Evolutionary conservation across 1,284 basidiomycete species (phyloP).

Genomic region (Cerrena zonata): DNA sequence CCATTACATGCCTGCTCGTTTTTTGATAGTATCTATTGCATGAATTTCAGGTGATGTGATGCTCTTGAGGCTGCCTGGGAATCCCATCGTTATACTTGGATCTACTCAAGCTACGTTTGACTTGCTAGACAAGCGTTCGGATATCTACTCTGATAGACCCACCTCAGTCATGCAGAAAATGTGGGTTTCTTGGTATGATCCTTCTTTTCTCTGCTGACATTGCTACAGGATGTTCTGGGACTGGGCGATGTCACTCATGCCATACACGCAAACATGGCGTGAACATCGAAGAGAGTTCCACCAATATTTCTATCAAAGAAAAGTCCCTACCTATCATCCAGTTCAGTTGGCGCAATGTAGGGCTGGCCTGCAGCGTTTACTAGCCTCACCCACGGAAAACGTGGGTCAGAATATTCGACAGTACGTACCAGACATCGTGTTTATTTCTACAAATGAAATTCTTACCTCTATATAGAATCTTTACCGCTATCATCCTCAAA

Average conservation of each 20-base stretch:
- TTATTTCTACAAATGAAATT: not conserved
- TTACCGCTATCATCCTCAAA: conserved; percentile 14
- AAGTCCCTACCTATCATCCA: not conserved
- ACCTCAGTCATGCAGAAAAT: conserved; percentile 27
- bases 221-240: conserved; percentile 5
- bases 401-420: not conserved
- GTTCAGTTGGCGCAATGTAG: conserved; percentile 1
- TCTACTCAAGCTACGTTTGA: conserved; percentile 26
- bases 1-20: not conserved
- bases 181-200: conserved; percentile 12
- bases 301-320: conserved; percentile 7
- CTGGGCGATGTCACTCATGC: conserved; percentile 4
- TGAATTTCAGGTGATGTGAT: not conserved
- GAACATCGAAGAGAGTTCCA: conserved; percentile 5
- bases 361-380: conserved; percentile 1
- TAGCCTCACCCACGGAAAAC: not conserved
- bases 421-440: no score
- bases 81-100: conserved; percentile 26
- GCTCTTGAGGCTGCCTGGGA: not conserved
- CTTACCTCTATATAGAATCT: conserved; percentile 4
- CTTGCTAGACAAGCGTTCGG: conserved; percentile 28
- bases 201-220: not conserved
- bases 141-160: conserved; percentile 32
- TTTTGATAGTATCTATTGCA: no score
- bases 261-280: conserved; percentile 6